Percentiles rank a stretch among this genome's conserved stretches.
These are phyloP conservation scores for Lablab purpureus DNA, from an alignment of 306 rosid species.

Conservation along the genomic window DNA sequence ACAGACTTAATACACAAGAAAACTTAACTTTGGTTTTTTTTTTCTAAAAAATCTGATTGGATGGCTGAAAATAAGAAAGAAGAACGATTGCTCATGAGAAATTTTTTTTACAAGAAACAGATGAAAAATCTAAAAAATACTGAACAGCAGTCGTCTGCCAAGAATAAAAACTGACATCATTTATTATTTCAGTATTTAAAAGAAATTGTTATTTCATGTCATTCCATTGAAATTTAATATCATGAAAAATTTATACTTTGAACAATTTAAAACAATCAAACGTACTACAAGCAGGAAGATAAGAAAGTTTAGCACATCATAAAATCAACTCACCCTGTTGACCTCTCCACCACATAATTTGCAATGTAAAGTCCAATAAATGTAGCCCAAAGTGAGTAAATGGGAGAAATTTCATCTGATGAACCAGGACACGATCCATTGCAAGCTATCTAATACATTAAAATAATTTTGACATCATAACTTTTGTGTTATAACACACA, in stretches of 20 bases:
- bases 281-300: conserved; percentile 30
- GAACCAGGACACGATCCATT: conserved; percentile 87
- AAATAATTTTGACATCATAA: conserved; percentile 32
- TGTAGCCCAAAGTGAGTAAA: conserved; percentile 97
- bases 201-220: neutral
- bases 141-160: conserved; percentile 11
- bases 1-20: neutral
- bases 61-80: neutral
- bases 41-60: neutral
- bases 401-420: conserved; percentile 91
- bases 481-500: neutral
- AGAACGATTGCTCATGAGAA: neutral
- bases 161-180: conserved; percentile 24
- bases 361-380: conserved; percentile 98
- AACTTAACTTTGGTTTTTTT: neutral
- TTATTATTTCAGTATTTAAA: neutral
- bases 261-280: conserved; percentile 9
- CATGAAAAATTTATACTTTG: conserved; percentile 27
- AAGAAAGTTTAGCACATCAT: conserved; percentile 29
- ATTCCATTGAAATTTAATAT: conserved; percentile 28
- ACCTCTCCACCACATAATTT: conserved; percentile 94
- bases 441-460: conserved; percentile 79
- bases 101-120: neutral
- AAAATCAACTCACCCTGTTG: conserved; percentile 84
- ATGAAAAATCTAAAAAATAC: conserved; percentile 5